Evolutionary conservation across 768 basidiomycete genomes (phyloP).

Genomic region (Glaciozyma martinii): DNA sequence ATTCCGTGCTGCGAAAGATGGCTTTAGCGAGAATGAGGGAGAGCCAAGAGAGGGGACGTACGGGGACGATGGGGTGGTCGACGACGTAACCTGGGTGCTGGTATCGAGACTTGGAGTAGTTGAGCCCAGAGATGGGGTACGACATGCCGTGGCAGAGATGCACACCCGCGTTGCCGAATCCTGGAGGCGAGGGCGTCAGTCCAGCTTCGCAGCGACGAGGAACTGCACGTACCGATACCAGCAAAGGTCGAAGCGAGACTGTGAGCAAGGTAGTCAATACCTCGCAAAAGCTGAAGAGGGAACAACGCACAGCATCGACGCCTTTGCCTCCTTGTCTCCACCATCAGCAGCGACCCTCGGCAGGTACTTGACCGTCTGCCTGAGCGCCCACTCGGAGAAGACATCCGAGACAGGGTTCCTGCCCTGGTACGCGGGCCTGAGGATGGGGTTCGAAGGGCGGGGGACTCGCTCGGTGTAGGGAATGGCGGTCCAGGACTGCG

Average conservation of each 20-base stretch:
- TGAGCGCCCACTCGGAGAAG: conserved; percentile 84
- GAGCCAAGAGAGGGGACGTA: conserved; percentile 41
- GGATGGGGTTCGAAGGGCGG: conserved; percentile 77
- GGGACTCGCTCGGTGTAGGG: conserved; percentile 88
- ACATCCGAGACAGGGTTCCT: conserved; percentile 92
- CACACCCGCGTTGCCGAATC: conserved; percentile 73
- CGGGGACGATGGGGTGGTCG: conserved; percentile 83
- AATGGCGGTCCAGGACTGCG: conserved; percentile 89
- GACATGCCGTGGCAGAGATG: conserved; percentile 37
- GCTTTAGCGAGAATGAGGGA: background rate
- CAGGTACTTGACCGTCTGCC: conserved; percentile 76
- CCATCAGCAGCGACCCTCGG: conserved; percentile 69
- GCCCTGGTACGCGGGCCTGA: conserved; percentile 87
- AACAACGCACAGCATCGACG: conserved; percentile 71
- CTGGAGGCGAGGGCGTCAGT: conserved; percentile 1
- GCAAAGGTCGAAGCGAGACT: conserved; percentile 88
- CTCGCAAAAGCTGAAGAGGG: background rate
- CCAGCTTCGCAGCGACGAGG: conserved; percentile 16
- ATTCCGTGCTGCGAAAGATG: conserved; percentile 15
- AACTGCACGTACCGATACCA: conserved; percentile 56
- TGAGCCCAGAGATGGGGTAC: conserved; percentile 68
- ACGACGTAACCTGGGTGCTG: conserved; percentile 80
- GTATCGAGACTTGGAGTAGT: conserved; percentile 88
- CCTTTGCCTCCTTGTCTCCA: conserved; percentile 70
- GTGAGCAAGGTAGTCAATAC: background rate